A percentile compares a stretch with the other conserved stretches of the same genome.
Evolutionary conservation across 805 yeast species (phyloP).

Genomic region (Pachysolen tannophilus): DNA sequence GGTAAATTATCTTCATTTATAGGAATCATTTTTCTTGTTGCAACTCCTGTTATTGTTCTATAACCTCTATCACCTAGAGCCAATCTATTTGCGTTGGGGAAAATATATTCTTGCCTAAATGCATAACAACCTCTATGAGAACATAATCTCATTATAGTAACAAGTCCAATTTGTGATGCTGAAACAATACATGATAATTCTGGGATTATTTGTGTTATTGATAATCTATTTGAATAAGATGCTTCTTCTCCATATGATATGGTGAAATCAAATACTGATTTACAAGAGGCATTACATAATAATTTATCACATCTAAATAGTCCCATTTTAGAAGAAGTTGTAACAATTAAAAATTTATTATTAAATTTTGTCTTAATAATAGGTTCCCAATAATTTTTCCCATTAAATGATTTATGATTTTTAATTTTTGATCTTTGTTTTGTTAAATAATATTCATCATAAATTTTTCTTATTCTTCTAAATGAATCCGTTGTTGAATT

Average conservation of each 20-base stretch:
- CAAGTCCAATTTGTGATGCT: slow-evolving; percentile 36
- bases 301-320: slow-evolving; percentile 36
- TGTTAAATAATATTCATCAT: slow-evolving; percentile 19
- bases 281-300: slow-evolving; percentile 39
- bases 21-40: slow-evolving; percentile 7
- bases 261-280: slow-evolving; percentile 28
- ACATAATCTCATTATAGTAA: slow-evolving; percentile 33
- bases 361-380: slow-evolving; percentile 15
- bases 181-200: slow-evolving; percentile 31
- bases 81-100: slow-evolving; percentile 21
- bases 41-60: slow-evolving; percentile 18
- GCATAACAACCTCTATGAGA: slow-evolving; percentile 31
- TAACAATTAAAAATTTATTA: slow-evolving; percentile 28
- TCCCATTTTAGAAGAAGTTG: slow-evolving; percentile 37
- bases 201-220: slow-evolving; percentile 25
- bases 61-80: slow-evolving; percentile 15
- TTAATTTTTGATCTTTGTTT: slow-evolving; percentile 16
- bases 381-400: slow-evolving; percentile 21
- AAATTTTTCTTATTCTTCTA: slow-evolving; percentile 19
- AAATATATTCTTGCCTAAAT: slow-evolving; percentile 35
- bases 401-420: slow-evolving; percentile 17
- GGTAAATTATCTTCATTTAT: slow-evolving; percentile 5
- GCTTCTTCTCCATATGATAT: slow-evolving; percentile 23
- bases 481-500: slow-evolving; percentile 19
- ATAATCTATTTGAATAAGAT: slow-evolving; percentile 19